Evolutionary conservation across 2,329 filamentous ascomycete species (phyloP).

Genomic region (Alternaria angustiovoidea): DNA sequence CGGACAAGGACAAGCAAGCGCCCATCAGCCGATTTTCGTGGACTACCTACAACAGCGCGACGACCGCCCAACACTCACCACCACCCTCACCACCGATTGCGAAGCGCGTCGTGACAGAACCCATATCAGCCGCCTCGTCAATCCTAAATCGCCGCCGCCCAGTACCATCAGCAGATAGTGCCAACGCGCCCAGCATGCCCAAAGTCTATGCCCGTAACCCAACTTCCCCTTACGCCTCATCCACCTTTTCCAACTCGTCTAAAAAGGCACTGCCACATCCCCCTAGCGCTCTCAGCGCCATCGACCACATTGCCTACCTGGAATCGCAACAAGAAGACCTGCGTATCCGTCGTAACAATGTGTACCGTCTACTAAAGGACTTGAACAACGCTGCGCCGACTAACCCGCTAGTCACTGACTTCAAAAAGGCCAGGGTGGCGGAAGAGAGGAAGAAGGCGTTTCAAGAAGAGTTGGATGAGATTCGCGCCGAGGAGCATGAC

Average conservation of each 20-base stretch:
- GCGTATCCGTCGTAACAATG: slow-evolving; percentile 47
- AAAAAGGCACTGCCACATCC: slow-evolving; percentile 51
- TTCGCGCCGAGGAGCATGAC: slow-evolving; percentile 50
- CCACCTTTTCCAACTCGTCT: slow-evolving; percentile 38
- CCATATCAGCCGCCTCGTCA: slow-evolving; percentile 36
- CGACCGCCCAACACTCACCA: slow-evolving; percentile 53
- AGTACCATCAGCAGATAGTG: slow-evolving; percentile 37
- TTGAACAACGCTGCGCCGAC: slow-evolving; percentile 45
- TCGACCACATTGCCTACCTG: slow-evolving; percentile 48
- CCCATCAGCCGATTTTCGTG: slow-evolving; percentile 41
- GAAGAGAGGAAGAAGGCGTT: slow-evolving; percentile 48
- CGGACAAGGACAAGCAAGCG: slow-evolving; percentile 29
- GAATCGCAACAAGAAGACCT: slow-evolving; percentile 52
- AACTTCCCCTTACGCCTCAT: slow-evolving; percentile 13
- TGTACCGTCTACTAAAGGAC: slow-evolving; percentile 47
- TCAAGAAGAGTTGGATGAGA: slow-evolving; percentile 49
- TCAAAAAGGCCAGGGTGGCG: slow-evolving; percentile 43
- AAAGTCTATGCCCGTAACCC: slow-evolving; percentile 17
- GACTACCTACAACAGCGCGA: slow-evolving; percentile 47
- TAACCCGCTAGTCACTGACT: slow-evolving; percentile 51
- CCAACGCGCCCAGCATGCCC: slow-evolving; percentile 32
- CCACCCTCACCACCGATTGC: slow-evolving; percentile 53
- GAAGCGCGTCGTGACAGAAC: slow-evolving; percentile 33
- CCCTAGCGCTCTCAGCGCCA: slow-evolving; percentile 44
- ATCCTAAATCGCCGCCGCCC: slow-evolving; percentile 47